Conservation (phyloP, 176 grass and related monocot genomes). For the Rhipidocladum racemiflorum region DNA sequence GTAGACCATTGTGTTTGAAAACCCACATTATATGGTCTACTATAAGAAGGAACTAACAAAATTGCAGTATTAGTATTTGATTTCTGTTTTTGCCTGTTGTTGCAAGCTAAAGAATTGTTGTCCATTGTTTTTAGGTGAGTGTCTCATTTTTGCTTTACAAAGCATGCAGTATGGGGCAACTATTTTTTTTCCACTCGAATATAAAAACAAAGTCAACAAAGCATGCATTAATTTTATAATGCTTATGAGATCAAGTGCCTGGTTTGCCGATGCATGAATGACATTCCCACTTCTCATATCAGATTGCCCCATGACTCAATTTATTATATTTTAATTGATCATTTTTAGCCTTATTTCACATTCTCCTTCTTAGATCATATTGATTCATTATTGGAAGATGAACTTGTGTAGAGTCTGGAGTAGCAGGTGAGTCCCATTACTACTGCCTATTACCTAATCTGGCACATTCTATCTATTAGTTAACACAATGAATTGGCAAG, state of each 20-base stretch:
- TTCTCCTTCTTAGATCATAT: constrained; percentile 22
- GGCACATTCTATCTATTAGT: constrained; percentile 12
- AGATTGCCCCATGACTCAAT: neutral
- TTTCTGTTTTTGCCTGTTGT: constrained; percentile 17
- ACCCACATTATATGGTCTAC: neutral
- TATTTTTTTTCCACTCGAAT: neutral
- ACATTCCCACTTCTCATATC: neutral
- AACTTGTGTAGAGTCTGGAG: neutral
- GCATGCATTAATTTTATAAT: constrained; percentile 23
- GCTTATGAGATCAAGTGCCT: constrained; percentile 30
- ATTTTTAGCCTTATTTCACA: neutral
- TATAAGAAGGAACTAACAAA: neutral
- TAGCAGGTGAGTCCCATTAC: constrained; percentile 26
- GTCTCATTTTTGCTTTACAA: neutral
- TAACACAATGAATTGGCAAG: neutral
- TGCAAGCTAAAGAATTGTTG: constrained; percentile 7
- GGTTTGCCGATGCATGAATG: constrained; percentile 10
- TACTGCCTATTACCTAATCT: neutral
- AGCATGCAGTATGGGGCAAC: neutral
- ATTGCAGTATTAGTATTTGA: neutral
- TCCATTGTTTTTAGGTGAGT: constrained; percentile 22
- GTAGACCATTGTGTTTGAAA: neutral
- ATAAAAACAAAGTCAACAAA: constrained; percentile 33
- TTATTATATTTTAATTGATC: neutral
- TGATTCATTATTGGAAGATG: constrained; percentile 9